A percentile compares a stretch with the other conserved stretches of the same genome.
These are phyloP conservation scores for Wickerhamomyces alni DNA, from an alignment of 805 yeast genomes.

Conservation along the genomic window DNA sequence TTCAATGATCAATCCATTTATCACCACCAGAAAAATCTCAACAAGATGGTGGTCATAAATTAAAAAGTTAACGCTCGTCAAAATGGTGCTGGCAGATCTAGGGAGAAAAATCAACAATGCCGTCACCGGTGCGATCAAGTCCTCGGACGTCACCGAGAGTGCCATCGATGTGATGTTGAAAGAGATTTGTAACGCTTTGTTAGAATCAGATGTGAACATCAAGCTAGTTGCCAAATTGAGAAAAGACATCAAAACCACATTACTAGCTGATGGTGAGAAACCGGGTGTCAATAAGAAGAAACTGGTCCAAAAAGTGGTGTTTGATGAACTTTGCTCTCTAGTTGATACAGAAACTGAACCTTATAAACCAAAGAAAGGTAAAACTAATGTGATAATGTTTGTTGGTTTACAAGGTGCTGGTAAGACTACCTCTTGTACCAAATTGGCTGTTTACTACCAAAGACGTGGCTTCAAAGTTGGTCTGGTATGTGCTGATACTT, in stretches of 20 bases:
- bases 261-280: constrained; percentile 44
- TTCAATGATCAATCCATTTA: neutral
- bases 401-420: constrained; percentile 99
- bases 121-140: constrained; percentile 53
- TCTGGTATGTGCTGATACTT: constrained; percentile 97
- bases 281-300: constrained; percentile 66
- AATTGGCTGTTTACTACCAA: constrained; percentile 90
- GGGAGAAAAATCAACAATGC: constrained; percentile 76
- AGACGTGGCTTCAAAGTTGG: constrained; percentile 93
- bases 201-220: constrained; percentile 93
- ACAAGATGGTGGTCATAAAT: too few species aligned
- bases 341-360: constrained; percentile 64
- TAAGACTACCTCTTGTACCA: constrained; percentile 96
- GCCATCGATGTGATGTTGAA: constrained; percentile 72
- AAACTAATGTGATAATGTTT: constrained; percentile 83
- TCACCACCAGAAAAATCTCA: neutral
- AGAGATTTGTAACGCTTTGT: constrained; percentile 82
- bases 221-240: constrained; percentile 73
- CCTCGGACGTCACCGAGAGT: constrained; percentile 50
- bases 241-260: constrained; percentile 56
- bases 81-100: constrained; percentile 74
- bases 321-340: constrained; percentile 82
- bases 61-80: too few species aligned
- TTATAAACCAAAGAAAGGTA: constrained; percentile 83
- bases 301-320: constrained; percentile 83